Evolutionary conservation across 1,284 basidiomycete genomes (phyloP).

Genomic region (Neotropicomus parvogracilis): DNA sequence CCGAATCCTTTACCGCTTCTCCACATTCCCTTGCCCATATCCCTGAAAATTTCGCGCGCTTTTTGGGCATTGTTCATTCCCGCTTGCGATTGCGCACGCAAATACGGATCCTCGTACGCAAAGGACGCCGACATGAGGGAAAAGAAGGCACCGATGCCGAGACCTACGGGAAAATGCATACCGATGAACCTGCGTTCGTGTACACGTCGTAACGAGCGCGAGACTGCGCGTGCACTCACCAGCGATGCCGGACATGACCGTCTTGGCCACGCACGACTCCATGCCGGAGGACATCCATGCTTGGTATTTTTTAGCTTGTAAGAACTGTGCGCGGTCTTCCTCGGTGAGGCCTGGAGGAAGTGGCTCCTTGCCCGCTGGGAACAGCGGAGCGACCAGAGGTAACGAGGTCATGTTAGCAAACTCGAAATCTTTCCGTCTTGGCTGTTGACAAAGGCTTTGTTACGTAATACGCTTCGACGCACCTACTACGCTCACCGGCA

Average conservation of each 20-base stretch:
- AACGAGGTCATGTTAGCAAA: constrained; percentile 22
- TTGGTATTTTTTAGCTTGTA: constrained; percentile 75
- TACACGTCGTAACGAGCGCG: constrained; percentile 7
- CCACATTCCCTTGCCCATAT: constrained; percentile 95
- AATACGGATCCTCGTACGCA: constrained; percentile 90
- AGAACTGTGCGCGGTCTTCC: constrained; percentile 67
- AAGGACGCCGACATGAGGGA: constrained; percentile 95
- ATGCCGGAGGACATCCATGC: constrained; percentile 64
- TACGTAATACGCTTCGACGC: neutral
- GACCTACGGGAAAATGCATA: constrained; percentile 47
- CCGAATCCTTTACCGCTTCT: constrained; percentile 88
- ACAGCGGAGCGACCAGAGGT: constrained; percentile 46
- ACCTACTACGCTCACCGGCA: too few relatives aligned
- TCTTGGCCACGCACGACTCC: constrained; percentile 86
- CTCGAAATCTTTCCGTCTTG: constrained; percentile 6
- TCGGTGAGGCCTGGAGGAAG: constrained; percentile 80
- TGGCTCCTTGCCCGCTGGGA: constrained; percentile 66
- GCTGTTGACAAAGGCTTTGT: constrained; percentile 5
- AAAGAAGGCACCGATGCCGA: constrained; percentile 93
- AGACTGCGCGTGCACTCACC: constrained; percentile 49
- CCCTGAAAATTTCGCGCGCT: constrained; percentile 84
- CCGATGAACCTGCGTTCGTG: neutral
- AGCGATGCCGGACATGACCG: constrained; percentile 71
- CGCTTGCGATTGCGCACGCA: constrained; percentile 63
- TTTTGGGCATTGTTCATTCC: constrained; percentile 69